Conservation (phyloP, 2,329 filamentous ascomycete species). For the Aspergillus nomiae region DNA sequence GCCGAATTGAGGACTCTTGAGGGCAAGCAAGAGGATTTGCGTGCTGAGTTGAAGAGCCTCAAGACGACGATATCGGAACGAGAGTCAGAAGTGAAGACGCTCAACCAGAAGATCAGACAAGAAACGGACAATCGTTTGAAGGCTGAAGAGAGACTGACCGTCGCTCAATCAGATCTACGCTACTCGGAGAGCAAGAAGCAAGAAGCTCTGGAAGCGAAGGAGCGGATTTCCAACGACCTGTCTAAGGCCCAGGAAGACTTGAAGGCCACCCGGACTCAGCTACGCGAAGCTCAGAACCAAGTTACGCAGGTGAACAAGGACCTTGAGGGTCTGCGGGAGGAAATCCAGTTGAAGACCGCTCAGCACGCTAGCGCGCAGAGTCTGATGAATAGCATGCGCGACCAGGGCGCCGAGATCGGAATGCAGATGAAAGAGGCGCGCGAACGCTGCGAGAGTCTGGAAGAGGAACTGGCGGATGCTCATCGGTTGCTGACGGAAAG, state of each 20-base stretch:
- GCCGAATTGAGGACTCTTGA: slow-evolving; percentile 75
- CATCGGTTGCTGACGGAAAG: slow-evolving; percentile 84
- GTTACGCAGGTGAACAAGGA: slow-evolving; percentile 69
- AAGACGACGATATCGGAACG: slow-evolving; percentile 72
- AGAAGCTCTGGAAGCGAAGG: slow-evolving; percentile 71
- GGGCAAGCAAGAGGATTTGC: slow-evolving; percentile 77
- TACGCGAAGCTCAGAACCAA: slow-evolving; percentile 76
- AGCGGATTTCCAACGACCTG: slow-evolving; percentile 72
- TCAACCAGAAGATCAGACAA: slow-evolving; percentile 76
- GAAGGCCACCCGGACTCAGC: slow-evolving; percentile 53
- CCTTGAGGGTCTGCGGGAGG: slow-evolving; percentile 69
- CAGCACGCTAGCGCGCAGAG: slow-evolving; percentile 85
- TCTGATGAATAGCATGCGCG: slow-evolving; percentile 86
- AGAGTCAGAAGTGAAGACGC: slow-evolving; percentile 72
- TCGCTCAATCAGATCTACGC: slow-evolving; percentile 74
- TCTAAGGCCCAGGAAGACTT: slow-evolving; percentile 73
- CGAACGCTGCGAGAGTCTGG: slow-evolving; percentile 78
- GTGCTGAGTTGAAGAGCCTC: slow-evolving; percentile 69
- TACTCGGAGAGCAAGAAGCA: slow-evolving; percentile 77
- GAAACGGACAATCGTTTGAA: slow-evolving; percentile 72
- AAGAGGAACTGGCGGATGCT: slow-evolving; percentile 88
- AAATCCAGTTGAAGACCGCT: slow-evolving; percentile 78
- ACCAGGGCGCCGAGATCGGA: slow-evolving; percentile 83
- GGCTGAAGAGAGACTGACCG: slow-evolving; percentile 76
- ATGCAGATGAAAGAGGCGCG: slow-evolving; percentile 90